phyloP scores from a whole-genome alignment of 257 asterid genomes.

The Solanum etuberosum region DNA sequence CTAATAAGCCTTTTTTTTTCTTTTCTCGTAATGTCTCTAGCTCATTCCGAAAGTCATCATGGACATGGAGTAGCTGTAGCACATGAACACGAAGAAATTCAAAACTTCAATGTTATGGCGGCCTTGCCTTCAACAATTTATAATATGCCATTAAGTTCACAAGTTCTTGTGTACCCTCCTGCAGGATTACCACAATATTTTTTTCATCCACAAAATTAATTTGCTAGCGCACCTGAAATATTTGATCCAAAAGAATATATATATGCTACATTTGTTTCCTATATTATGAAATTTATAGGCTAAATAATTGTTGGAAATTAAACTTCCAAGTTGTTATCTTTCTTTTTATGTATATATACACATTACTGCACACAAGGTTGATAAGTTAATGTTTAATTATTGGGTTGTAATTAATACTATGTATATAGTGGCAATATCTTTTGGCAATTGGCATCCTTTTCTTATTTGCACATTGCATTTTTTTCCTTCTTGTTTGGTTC shows the following conservation, averaged over 20 bases:
- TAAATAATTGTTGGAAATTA: background rate
- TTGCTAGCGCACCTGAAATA: background rate
- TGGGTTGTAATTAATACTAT: background rate
- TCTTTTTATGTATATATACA: background rate
- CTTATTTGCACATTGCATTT: background rate
- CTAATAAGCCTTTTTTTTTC: background rate
- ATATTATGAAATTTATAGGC: background rate
- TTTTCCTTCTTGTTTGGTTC: background rate
- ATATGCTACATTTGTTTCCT: background rate
- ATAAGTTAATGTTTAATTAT: background rate
- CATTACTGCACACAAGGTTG: too few relatives aligned
- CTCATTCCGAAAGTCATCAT: background rate
- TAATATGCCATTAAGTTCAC: background rate
- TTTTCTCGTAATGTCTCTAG: background rate
- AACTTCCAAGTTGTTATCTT: background rate
- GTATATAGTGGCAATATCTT: background rate
- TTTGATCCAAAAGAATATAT: background rate
- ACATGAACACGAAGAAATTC: background rate
- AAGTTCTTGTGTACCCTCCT: background rate
- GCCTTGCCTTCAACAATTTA: background rate
- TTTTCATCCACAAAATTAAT: background rate
- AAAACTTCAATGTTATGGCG: background rate
- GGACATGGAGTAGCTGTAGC: background rate
- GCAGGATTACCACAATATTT: background rate
- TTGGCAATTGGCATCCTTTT: background rate